Evolutionary conservation across 1,284 basidiomycete species (phyloP), one percentile per base, ranked within the genome.

Genomic region (Malassezia brasiliensis): DNA sequence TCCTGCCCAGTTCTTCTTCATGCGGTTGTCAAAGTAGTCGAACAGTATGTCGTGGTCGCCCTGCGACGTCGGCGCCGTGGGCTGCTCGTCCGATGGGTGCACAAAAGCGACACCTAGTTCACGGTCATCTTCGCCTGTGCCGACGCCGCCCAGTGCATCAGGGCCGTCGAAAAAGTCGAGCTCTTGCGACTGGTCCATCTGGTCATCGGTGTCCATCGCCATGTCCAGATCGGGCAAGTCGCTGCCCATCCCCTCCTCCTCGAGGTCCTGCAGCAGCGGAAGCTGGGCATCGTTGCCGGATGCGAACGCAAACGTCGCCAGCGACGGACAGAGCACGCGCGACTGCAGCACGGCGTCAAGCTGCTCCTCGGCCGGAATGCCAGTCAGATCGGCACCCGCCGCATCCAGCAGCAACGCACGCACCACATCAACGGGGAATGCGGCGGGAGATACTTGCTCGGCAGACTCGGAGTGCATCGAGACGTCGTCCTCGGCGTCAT

Each of bases 1-100:
- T 5, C 94, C 93, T 3, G 94, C 93, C 93, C 93, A 98, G 66
- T 90, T 93, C 80, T 89, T 94, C 69, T 85, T 80, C 69, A 90
- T 82, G 36, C 82, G 84, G 65, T 85, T 82, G 75, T 98, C 91
- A 74, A 98, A 96, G 76, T 94, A 96, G 68, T 93, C 89, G 77
- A 96, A 84, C 7, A 73, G 57, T 22, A 59, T 61, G n/a, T 62
- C 61, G n/a, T 54, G 53, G 15, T 31, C 42, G 10, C 25, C 60
- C 5, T 32, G 42, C 19, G 44, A 8, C n/a, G 22, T 19, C 2
- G 78, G 81, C 40, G 82, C 82, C 1, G 78, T 81, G 12, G 46
- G 14, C 10, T 20, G 30, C 12, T 53, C 51, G 47, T 48, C 47
- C 22, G 35, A 46, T 5, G 32, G n/a, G 37, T 51, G 52, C 22